phyloP scores from a whole-genome alignment of 371 early-diverging fungal genomes.

The Phascolomyces articulosus region DNA sequence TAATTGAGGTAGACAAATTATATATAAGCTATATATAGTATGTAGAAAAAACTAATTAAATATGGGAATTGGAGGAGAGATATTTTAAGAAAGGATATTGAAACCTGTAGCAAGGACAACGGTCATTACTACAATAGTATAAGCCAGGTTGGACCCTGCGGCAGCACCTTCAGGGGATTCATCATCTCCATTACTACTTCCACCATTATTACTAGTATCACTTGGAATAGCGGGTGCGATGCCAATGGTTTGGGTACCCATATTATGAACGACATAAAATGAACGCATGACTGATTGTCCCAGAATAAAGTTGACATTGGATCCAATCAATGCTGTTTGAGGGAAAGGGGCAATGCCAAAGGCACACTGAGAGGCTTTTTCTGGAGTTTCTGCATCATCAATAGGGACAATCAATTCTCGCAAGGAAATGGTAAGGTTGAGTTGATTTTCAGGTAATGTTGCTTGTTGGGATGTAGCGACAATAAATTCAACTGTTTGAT shows the following conservation, averaged over 20 bases:
- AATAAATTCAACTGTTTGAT: not conserved
- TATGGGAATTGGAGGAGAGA: not conserved
- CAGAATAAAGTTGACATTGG: slow-evolving; percentile 26
- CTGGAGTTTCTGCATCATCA: slow-evolving; percentile 23
- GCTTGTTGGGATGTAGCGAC: slow-evolving; percentile 4
- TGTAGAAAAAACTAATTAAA: not conserved
- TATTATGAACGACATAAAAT: slow-evolving; percentile 46
- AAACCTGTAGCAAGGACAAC: not conserved
- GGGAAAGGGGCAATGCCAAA: slow-evolving; percentile 45
- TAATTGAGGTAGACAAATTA: too few species aligned
- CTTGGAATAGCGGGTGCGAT: slow-evolving; percentile 32
- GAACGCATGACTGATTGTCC: slow-evolving; percentile 48
- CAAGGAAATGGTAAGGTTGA: slow-evolving; percentile 29
- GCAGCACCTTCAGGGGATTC: too few species aligned
- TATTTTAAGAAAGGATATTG: not conserved
- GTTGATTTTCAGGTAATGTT: slow-evolving; percentile 17
- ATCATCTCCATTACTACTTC: not conserved
- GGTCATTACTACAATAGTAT: not conserved
- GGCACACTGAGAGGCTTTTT: slow-evolving; percentile 27
- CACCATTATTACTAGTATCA: not conserved
- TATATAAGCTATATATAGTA: too few species aligned
- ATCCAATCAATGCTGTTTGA: slow-evolving; percentile 27
- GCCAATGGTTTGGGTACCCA: slow-evolving; percentile 42
- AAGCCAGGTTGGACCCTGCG: not conserved
- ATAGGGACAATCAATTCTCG: slow-evolving; percentile 45